phyloP scores from a whole-genome alignment of 2,329 filamentous ascomycete species.

The Trichoderma oligosporum region DNA sequence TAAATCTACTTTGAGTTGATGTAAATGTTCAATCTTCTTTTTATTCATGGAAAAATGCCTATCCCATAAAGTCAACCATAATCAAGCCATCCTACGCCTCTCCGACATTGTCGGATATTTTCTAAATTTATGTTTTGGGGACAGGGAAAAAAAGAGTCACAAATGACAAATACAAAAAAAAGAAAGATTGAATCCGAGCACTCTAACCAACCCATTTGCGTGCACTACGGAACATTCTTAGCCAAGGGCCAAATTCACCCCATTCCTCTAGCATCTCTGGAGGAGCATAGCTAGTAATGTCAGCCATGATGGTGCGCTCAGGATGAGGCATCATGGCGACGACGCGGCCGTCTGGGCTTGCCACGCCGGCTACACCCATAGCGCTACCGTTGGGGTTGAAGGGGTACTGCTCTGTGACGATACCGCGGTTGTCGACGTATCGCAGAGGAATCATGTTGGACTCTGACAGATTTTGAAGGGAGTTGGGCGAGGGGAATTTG shows the following conservation, averaged over 20 bases:
- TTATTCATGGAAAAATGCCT: background rate
- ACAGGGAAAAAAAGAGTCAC: background rate
- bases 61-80: background rate
- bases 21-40: background rate
- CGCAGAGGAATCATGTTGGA: slow-evolving; percentile 71
- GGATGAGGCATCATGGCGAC: slow-evolving; percentile 92
- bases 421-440: slow-evolving; percentile 77
- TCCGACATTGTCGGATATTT: slow-evolving; percentile 10
- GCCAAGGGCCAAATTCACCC: slow-evolving; percentile 83
- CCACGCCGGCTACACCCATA: slow-evolving; percentile 73
- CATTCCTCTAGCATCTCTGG: slow-evolving; percentile 55
- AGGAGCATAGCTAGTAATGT: slow-evolving; percentile 72
- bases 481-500: slow-evolving; percentile 55
- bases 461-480: slow-evolving; percentile 53
- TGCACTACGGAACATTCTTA: slow-evolving; percentile 80
- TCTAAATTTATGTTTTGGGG: slow-evolving; percentile 3
- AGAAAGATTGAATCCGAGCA: background rate
- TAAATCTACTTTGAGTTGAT: no score
- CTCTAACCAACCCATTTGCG: slow-evolving; percentile 75
- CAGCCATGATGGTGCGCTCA: slow-evolving; percentile 79
- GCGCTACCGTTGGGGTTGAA: slow-evolving; percentile 84
- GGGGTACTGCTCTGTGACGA: slow-evolving; percentile 77
- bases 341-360: slow-evolving; percentile 73
- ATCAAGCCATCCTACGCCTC: slow-evolving; percentile 14
- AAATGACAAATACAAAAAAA: background rate